Conservation (phyloP, 169 alveolate species). For the Neospora caninum region DNA sequence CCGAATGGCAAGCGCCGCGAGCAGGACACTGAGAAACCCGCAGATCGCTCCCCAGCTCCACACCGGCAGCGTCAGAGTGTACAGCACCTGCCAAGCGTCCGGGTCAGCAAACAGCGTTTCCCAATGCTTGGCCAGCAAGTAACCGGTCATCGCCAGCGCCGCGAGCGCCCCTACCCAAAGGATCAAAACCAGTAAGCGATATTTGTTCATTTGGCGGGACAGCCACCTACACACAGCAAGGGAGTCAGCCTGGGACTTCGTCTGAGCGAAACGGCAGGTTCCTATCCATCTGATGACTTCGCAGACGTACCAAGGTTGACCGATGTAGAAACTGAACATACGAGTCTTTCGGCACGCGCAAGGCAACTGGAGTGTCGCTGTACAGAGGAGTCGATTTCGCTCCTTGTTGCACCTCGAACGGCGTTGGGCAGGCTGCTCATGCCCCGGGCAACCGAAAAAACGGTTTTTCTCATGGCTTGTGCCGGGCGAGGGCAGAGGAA, state of each 20-base stretch:
- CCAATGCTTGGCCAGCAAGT: background rate
- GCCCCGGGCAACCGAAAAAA: too few species aligned
- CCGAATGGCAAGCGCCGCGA: background rate
- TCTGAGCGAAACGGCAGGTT: too few species aligned
- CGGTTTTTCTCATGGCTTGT: too few species aligned
- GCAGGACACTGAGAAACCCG: background rate
- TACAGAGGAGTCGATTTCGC: too few species aligned
- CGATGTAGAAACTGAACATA: too few species aligned
- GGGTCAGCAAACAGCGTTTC: background rate
- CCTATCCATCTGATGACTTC: too few species aligned
- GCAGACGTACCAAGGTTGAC: too few species aligned
- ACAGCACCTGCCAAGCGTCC: background rate
- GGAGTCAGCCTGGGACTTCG: background rate
- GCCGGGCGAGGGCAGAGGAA: too few species aligned
- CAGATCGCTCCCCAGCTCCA: conserved; percentile 12
- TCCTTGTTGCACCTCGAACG: too few species aligned
- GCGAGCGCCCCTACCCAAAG: background rate
- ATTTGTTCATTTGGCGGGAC: background rate
- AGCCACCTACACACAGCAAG: background rate
- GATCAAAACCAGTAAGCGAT: background rate
- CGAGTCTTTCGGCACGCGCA: too few species aligned
- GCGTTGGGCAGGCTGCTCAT: too few species aligned
- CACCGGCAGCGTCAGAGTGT: conserved; percentile 17
- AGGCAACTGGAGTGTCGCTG: too few species aligned
- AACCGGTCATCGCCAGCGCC: background rate